Evolutionary conservation across 345 rosid species (phyloP).

Genomic region (Sisymbrium irio): DNA sequence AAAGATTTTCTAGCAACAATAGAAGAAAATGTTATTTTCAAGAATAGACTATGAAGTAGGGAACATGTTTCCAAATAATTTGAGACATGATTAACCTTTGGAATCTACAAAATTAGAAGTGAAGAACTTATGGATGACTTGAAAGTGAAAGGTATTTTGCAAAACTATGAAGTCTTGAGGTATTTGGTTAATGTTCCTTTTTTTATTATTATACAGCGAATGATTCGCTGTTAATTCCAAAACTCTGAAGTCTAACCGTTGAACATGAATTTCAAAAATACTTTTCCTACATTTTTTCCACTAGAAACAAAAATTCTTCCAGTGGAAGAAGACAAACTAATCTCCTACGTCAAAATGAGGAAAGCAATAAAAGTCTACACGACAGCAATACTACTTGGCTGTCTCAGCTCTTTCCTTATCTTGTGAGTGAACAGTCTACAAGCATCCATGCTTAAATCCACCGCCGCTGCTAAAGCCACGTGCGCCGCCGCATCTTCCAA

Average conservation of each 20-base stretch:
- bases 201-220: not conserved
- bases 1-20: not conserved
- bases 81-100: not conserved
- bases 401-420: slow-evolving; percentile 73
- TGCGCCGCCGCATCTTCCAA: slow-evolving; percentile 85
- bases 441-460: slow-evolving; percentile 94
- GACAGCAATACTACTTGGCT: slow-evolving; percentile 40
- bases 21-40: not conserved
- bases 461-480: slow-evolving; percentile 86
- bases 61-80: not conserved
- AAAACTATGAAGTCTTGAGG: not conserved
- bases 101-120: not conserved
- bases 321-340: slow-evolving; percentile 16
- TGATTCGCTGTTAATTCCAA: not conserved
- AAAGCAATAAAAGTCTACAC: slow-evolving; percentile 36
- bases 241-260: not conserved
- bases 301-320: not conserved
- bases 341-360: slow-evolving; percentile 41
- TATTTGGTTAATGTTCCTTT: not conserved
- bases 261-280: not conserved
- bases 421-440: slow-evolving; percentile 69
- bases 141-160: not conserved
- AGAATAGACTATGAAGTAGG: not conserved
- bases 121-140: not conserved
- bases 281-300: not conserved